Percentiles rank a stretch among this genome's conserved stretches.
phyloP scores from a whole-genome alignment of 495 filamentous ascomycete genomes.

The Talaromyces nanjingensis region DNA sequence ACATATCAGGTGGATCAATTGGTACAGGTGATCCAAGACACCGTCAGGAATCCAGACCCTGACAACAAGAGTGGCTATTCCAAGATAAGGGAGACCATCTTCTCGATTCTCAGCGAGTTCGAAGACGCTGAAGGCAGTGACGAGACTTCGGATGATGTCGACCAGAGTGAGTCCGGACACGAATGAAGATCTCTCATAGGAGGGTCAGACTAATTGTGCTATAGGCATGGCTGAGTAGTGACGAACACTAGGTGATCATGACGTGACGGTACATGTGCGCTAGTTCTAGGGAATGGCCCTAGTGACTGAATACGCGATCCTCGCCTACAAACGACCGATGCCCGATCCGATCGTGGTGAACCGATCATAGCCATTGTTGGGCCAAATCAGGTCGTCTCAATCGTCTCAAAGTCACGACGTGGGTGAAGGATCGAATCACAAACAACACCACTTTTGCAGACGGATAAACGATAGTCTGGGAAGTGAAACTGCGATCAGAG shows the following conservation, averaged over 20 bases:
- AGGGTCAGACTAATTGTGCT: neutral
- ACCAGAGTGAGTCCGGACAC: neutral
- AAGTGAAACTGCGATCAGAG: neutral
- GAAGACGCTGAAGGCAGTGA: slow-evolving; percentile 7
- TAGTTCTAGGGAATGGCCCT: neutral
- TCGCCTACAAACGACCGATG: neutral
- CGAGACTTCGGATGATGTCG: neutral
- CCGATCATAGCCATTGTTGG: neutral
- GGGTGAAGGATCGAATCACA: neutral
- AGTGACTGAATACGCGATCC: neutral
- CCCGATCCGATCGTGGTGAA: neutral
- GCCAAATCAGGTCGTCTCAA: neutral
- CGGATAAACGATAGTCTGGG: neutral
- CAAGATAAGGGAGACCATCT: neutral
- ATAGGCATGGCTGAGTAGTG: neutral
- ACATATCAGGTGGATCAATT: slow-evolving; percentile 15
- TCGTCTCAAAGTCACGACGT: neutral
- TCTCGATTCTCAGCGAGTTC: slow-evolving; percentile 1
- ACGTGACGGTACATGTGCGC: neutral
- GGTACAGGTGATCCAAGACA: slow-evolving; percentile 19
- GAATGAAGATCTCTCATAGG: neutral
- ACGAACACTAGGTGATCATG: neutral
- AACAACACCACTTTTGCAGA: neutral
- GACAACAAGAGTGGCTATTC: neutral
- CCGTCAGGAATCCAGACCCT: neutral